phyloP scores from a whole-genome alignment of 2,329 filamentous ascomycete species.

The Paramyrothecium roridum region DNA sequence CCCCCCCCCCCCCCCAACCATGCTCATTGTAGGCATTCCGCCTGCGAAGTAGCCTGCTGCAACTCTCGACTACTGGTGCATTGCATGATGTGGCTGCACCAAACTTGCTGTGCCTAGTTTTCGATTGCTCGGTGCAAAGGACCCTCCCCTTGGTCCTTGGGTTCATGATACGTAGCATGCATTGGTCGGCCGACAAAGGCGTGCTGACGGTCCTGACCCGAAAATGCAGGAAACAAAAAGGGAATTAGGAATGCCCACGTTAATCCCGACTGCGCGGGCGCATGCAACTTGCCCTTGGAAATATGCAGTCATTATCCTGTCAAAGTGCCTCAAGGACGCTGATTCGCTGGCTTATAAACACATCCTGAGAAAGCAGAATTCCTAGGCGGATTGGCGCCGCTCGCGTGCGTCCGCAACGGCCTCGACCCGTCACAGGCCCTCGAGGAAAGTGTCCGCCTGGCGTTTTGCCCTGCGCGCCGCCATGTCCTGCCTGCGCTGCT shows the following conservation, averaged over 20 bases:
- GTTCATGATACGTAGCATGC: neutral
- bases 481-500: constrained; percentile 60
- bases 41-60: no score
- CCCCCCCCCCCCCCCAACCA: no score
- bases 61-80: no score
- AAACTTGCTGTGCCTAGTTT: no score
- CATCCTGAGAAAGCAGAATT: neutral
- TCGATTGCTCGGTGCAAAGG: no score
- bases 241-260: no score
- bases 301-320: constrained; percentile 11
- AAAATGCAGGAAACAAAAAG: no score
- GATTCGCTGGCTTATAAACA: neutral
- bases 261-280: no score
- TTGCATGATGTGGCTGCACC: neutral
- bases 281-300: no score
- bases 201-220: no score
- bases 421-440: constrained; percentile 40
- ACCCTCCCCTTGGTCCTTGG: neutral
- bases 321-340: neutral
- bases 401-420: constrained; percentile 4
- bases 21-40: no score
- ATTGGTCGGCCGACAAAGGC: no score
- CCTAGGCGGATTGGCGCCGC: neutral
- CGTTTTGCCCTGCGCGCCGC: constrained; percentile 60
- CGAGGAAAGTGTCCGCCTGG: constrained; percentile 71